These are phyloP conservation scores for Hypoxylon intermedium DNA, from an alignment of 495 filamentous ascomycete species.

Conservation along the genomic window DNA sequence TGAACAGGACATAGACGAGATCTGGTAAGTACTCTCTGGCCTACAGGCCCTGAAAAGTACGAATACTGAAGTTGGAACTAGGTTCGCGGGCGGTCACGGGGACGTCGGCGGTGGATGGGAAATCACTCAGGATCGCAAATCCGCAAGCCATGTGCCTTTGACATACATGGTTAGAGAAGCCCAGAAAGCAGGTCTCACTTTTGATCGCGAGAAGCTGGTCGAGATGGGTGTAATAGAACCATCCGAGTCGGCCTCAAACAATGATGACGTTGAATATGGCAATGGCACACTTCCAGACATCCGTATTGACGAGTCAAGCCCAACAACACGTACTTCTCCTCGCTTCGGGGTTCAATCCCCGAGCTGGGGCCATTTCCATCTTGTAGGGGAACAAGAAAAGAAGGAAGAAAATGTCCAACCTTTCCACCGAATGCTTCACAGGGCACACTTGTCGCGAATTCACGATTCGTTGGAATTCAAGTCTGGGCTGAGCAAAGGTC, in stretches of 20 bases:
- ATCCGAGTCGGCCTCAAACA: slow-evolving; percentile 30
- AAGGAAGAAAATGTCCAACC: slow-evolving; percentile 31
- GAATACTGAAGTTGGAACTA: slow-evolving; percentile 8
- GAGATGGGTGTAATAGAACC: slow-evolving; percentile 64
- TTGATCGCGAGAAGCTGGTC: slow-evolving; percentile 72
- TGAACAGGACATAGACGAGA: too few species aligned
- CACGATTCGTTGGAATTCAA: slow-evolving; percentile 78
- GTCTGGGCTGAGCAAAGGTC: slow-evolving; percentile 63
- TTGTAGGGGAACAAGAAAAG: slow-evolving; percentile 23
- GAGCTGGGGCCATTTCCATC: slow-evolving; percentile 32
- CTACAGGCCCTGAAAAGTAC: background rate
- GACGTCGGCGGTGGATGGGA: slow-evolving; percentile 90
- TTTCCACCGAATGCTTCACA: slow-evolving; percentile 62
- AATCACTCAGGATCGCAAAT: slow-evolving; percentile 59
- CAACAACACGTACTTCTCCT: slow-evolving; percentile 23
- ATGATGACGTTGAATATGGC: slow-evolving; percentile 5
- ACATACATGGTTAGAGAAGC: slow-evolving; percentile 88
- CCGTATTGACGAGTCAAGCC: slow-evolving; percentile 44
- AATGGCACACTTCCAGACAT: slow-evolving; percentile 44
- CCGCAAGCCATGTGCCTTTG: slow-evolving; percentile 76
- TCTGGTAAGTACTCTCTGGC: too few species aligned
- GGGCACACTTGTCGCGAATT: slow-evolving; percentile 67
- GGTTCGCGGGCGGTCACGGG: slow-evolving; percentile 79
- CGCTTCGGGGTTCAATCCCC: background rate
- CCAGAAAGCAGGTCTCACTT: slow-evolving; percentile 72